Evolutionary conservation across 306 rosid genomes (phyloP).

Genomic region (Luffa acutangula): DNA sequence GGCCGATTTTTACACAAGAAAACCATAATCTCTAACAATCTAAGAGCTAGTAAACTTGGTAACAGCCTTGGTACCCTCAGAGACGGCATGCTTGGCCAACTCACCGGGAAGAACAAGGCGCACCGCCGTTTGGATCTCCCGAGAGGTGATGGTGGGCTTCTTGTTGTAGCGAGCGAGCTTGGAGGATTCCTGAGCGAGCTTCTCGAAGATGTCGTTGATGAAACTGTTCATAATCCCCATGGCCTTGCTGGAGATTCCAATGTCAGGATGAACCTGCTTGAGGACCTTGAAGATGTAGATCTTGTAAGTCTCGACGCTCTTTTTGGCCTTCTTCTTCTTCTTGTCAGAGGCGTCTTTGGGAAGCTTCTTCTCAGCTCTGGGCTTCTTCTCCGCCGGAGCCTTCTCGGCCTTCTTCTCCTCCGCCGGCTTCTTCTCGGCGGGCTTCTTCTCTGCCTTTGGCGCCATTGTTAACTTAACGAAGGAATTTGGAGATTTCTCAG

Average conservation of each 20-base stretch:
- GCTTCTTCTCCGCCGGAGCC: conserved; percentile 52
- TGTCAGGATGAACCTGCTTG: conserved; percentile 56
- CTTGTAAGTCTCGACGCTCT: conserved; percentile 50
- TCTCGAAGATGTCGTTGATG: conserved; percentile 53
- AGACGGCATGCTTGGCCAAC: conserved; percentile 60
- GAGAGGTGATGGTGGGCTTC: conserved; percentile 47
- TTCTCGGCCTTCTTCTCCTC: conserved; percentile 36
- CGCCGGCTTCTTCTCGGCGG: conserved; percentile 41
- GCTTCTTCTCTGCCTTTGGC: conserved; percentile 44
- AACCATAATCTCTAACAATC: neutral
- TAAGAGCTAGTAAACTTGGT: conserved; percentile 49
- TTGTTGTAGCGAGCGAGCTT: conserved; percentile 46
- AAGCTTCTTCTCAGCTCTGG: conserved; percentile 44
- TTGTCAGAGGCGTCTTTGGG: conserved; percentile 32
- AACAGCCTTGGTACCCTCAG: conserved; percentile 54
- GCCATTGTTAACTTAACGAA: neutral
- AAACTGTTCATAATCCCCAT: conserved; percentile 58
- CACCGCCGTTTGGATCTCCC: conserved; percentile 54
- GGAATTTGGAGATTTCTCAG: neutral
- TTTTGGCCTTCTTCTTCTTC: conserved; percentile 45
- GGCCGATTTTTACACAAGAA: neutral
- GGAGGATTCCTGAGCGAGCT: conserved; percentile 40
- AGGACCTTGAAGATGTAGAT: conserved; percentile 51
- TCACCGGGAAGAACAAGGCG: conserved; percentile 47
- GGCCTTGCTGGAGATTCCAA: conserved; percentile 46